Evolutionary conservation across 1,139 yeast species (phyloP), one percentile per base, ranked within the genome.

Genomic region (Pichia inconspicua): DNA sequence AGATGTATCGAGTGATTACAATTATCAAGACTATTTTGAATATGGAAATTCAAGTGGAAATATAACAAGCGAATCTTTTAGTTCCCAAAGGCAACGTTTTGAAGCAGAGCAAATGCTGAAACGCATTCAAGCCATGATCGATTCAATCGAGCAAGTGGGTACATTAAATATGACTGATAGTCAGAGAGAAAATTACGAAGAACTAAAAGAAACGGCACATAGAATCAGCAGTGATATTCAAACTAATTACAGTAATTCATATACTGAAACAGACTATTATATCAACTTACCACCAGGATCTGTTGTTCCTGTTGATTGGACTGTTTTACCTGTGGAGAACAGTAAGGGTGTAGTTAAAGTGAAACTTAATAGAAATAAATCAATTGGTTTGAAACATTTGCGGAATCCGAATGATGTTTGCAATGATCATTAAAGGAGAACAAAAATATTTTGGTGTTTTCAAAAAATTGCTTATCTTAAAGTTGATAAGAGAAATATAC

Each of bases 271-370:
- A 15, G 46, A 42, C 22, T 44, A 38, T 40, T 40, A 34, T 19
- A 44, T 31, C 31, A 40, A 42, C 17, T 25, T 48, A 14, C 47
- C 48, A 11, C 30, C 35, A 5, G 37, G 39, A 4, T 28, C 45
- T 6, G 14, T 2, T 14, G 25, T 46, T 11, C 51, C 51, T 6
- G 38, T 15, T 15, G 51, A 45, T 19, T 48, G 51, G 51, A 46
- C 49, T 4, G 14, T 48, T 6, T 41, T 48, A 14, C 51, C 48
- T 3, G 17, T n/a, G 9, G 25, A 12, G 14, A 19, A 30, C 4
- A 30, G 10, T 3, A 27, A 27, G 8, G 9, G 9, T 12, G 34
- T 30, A 3, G 12, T 10, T 11, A 28, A 11, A 28, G 14, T 30
- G 34, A 30, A 14, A 14, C 34, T 10, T 30, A 12, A 12, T 30